These are phyloP conservation scores for Aethionema arabicum DNA, from an alignment of 345 rosid genomes.

Conservation along the genomic window DNA sequence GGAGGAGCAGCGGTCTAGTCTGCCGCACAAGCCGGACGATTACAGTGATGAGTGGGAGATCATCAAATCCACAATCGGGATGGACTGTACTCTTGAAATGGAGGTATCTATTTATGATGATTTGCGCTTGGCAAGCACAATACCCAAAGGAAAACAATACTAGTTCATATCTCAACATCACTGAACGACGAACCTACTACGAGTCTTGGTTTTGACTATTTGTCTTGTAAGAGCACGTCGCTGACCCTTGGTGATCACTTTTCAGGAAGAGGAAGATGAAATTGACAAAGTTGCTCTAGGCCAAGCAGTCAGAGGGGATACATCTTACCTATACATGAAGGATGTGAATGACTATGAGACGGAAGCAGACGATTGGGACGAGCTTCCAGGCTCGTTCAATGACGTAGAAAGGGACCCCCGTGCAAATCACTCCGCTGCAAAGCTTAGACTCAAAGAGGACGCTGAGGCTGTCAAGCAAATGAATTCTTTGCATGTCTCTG, in stretches of 20 bases:
- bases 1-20: conserved; percentile 15
- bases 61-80: conserved; percentile 65
- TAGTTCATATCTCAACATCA: background rate
- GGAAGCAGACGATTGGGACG: conserved; percentile 46
- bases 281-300: conserved; percentile 66
- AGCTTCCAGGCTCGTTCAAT: conserved; percentile 46
- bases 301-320: conserved; percentile 36
- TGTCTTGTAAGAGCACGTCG: too few species aligned
- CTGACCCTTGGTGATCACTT: background rate
- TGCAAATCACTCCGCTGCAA: conserved; percentile 67
- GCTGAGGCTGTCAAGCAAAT: conserved; percentile 63
- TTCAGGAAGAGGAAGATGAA: conserved; percentile 79
- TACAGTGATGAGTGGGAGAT: conserved; percentile 73
- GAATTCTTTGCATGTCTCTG: conserved; percentile 53
- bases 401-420: conserved; percentile 62
- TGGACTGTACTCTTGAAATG: conserved; percentile 65
- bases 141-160: too few species aligned
- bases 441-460: conserved; percentile 70
- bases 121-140: background rate
- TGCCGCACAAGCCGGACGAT: conserved; percentile 42
- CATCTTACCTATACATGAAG: conserved; percentile 39
- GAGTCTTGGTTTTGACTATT: too few species aligned
- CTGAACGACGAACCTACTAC: too few species aligned
- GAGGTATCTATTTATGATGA: conserved; percentile 45
- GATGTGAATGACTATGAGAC: conserved; percentile 52